Base-by-base conservation (phyloP, 768 basidiomycete genomes). In the Hygrocybe punicea region DNA sequence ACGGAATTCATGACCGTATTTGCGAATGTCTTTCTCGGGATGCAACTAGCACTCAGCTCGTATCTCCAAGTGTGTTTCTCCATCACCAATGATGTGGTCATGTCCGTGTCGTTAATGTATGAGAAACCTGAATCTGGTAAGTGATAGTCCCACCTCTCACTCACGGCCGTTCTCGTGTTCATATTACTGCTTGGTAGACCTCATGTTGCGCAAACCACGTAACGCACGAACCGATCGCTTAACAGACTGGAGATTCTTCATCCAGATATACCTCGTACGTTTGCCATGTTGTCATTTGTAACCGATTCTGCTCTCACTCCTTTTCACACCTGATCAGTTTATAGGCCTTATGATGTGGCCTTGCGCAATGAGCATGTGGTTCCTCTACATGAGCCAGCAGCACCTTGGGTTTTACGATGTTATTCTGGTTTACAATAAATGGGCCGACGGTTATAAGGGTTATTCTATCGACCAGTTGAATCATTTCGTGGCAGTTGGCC, bases 1-100 rank as follows among this genome's bases (percentile, higher is more conserved):
- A 79, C 82, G 16, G 83, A 85, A 60, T 78, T 84, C 57, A 78
- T 83, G 73, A 74, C 73, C 1, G 81, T 86, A 51, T 71, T 85
- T 10, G 58, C 78, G 47, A 84, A 83, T 56, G 80, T 83, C 36
- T 68, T 84, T 61, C 65, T 84, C 25, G 84, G 84, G 51, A 79
- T 85, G 65, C 84, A 84, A 51, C 77, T 83, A 51, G 71, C 80
- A 6, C 71, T 86, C 37, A 80, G 78, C 62, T 80, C 81, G 3
- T 80, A 78, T 57, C 66, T 84, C 13, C 83, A 84, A 67, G 75
- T 78, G 57, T 74, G 83, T 65, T 81, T 83, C 67, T 83, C 78
- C 57, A 79, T 81, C 44, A 72, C 72, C 7, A 81, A 80, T 49
- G 81, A 83, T 51, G 77, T 82, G 21, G 68, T 78, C 47, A 80